Conservation (phyloP, 1,284 basidiomycete species). For the Coniferiporia sulphurascens region DNA sequence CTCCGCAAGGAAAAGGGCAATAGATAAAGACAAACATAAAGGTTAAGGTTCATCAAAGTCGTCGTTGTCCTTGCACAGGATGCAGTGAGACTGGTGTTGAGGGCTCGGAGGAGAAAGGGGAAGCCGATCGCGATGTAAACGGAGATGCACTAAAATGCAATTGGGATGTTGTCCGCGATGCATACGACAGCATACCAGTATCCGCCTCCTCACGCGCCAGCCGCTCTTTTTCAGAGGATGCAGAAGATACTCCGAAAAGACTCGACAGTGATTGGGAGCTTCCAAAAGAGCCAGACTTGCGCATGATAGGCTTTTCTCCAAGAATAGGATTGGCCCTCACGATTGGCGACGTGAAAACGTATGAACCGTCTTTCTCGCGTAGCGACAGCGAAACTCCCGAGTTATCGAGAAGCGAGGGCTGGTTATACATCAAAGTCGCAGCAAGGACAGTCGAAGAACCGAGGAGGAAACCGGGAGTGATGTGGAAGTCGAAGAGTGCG, state of each 20-base stretch:
- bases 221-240: conserved; percentile 9
- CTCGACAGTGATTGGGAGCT: conserved; percentile 13
- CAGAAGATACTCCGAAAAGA: conserved; percentile 4
- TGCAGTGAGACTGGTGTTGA: not conserved
- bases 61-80: not conserved
- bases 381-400: too few species aligned
- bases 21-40: not conserved
- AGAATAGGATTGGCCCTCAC: conserved; percentile 11
- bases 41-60: too few species aligned
- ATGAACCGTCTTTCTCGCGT: conserved; percentile 6
- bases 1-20: not conserved
- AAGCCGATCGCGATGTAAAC: conserved; percentile 9
- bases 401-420: too few species aligned
- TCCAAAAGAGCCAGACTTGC: conserved; percentile 5
- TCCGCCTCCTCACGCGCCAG: conserved; percentile 13
- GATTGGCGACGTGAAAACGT: conserved; percentile 1
- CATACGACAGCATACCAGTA: not conserved
- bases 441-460: conserved; percentile 80
- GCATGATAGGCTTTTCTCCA: conserved; percentile 10
- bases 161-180: conserved; percentile 6
- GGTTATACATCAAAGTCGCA: conserved; percentile 90
- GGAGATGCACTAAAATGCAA: conserved; percentile 12
- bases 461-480: conserved; percentile 80
- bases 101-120: conserved; percentile 1
- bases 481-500: conserved; percentile 80